phyloP scores from a whole-genome alignment of 1,139 yeast genomes.

The Saccharomyces uvarum region DNA sequence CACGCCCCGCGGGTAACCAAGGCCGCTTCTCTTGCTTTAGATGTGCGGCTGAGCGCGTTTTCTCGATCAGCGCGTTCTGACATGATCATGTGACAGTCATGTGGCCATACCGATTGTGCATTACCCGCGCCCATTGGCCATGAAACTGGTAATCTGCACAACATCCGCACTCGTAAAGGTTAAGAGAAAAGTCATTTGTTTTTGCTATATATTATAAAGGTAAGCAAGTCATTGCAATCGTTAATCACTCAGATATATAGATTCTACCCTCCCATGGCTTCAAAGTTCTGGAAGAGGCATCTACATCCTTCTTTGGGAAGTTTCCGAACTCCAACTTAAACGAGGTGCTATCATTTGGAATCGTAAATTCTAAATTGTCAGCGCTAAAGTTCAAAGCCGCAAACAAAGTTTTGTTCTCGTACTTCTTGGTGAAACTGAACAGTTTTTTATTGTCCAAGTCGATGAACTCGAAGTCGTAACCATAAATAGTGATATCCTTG shows the following conservation, averaged over 20 bases:
- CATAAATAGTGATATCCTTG: conserved; percentile 42
- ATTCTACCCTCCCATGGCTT: conserved; percentile 14
- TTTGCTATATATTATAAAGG: too few species aligned
- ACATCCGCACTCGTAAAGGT: too few species aligned
- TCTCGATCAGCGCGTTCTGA: too few species aligned
- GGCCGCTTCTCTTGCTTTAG: too few species aligned
- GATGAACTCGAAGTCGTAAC: conserved; percentile 37
- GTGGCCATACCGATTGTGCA: too few species aligned
- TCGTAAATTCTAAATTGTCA: conserved; percentile 7
- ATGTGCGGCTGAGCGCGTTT: too few species aligned
- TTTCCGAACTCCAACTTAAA: conserved; percentile 27
- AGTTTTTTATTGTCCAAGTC: conserved; percentile 36
- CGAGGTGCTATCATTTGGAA: neutral
- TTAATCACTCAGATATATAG: conserved; percentile 4
- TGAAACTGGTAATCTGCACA: too few species aligned
- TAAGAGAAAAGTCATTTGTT: too few species aligned
- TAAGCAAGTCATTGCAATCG: neutral
- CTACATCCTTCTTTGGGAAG: conserved; percentile 1
- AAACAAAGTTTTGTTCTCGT: conserved; percentile 32
- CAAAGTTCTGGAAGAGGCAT: conserved; percentile 6
- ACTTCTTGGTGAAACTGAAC: conserved; percentile 38
- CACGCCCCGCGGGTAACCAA: too few species aligned
- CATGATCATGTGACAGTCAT: too few species aligned
- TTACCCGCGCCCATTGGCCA: too few species aligned
- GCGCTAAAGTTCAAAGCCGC: conserved; percentile 43